Base-by-base conservation (phyloP, 768 basidiomycete genomes). In the Naganishia antarctica region DNA sequence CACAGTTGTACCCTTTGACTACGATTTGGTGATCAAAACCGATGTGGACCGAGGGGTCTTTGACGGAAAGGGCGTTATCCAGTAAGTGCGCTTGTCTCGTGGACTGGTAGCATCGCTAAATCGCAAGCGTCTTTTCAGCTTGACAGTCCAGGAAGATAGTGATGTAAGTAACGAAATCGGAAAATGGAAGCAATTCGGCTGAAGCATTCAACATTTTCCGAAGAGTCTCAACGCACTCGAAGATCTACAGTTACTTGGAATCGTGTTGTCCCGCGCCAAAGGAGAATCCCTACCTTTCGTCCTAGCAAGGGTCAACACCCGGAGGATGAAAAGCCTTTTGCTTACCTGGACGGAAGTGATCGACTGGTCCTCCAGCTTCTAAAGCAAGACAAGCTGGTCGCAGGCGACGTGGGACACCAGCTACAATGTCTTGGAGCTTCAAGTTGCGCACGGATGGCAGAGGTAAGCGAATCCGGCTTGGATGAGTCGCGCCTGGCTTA, bases 1-100 rank as follows among this genome's bases (percentile, higher is more conserved):
- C n/a, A 31, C 23, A 23, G 40, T 60, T 43, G 21, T 29, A 18
- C 59, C 59, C 59, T 45, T 45, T n/a, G 43, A 60, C 37, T 60
- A 60, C 28, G 59, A 60, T 28, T 3, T 60, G 13, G 45, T 37
- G 13, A 44, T 60, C 59, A 44, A 34, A 25, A 44, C 59, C 15
- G 59, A 60, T 31, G 29, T 60, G 16, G 59, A 60, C 5, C 41
- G 37, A 5, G 41, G 25, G n/a, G 31, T 1, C 12, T 60, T 60
- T 34, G 59, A 44, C 5, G 59, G 59, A 15, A 31, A 60, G 31
- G 41, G 25, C 3, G 31, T 28, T 9, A 60, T 60, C 26, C 26
- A 45, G 59, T 60, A 25, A 60, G 59, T 46, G 31, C 31, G n/a
- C 32, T n/a, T 34, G 3, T 37, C n/a, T 32, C 28, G 15, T 44